These are phyloP conservation scores for Metschnikowia henanensis DNA, from an alignment of 805 yeast genomes.

Conservation along the genomic window DNA sequence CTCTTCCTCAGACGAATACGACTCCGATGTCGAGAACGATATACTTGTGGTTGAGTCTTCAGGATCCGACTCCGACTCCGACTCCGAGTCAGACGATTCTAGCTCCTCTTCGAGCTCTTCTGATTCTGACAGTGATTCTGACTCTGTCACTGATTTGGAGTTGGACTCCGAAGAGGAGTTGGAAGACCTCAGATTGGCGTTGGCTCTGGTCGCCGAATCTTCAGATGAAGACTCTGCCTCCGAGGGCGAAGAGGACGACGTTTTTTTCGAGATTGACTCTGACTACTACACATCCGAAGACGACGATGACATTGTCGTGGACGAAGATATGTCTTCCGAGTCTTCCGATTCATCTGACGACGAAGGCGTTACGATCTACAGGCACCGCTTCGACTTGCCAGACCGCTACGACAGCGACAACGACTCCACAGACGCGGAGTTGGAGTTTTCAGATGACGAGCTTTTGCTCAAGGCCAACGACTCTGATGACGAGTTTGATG, in stretches of 20 bases:
- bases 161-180: constrained; percentile 32
- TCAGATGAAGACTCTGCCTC: constrained; percentile 19
- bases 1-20: constrained; percentile 17
- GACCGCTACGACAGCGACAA: constrained; percentile 31
- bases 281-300: constrained; percentile 25
- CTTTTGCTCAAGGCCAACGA: constrained; percentile 17
- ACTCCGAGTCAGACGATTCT: constrained; percentile 10
- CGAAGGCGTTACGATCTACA: constrained; percentile 45
- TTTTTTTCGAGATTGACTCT: constrained; percentile 33
- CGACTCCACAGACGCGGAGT: constrained; percentile 41
- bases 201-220: constrained; percentile 18
- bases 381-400: constrained; percentile 40
- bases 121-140: constrained; percentile 29
- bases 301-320: constrained; percentile 21
- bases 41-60: constrained; percentile 10
- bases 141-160: constrained; percentile 29
- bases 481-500: constrained; percentile 27
- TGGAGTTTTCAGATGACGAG: constrained; percentile 30
- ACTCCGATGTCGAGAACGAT: constrained; percentile 18
- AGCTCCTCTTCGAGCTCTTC: constrained; percentile 11
- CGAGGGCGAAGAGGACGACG: constrained; percentile 18
- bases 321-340: constrained; percentile 13
- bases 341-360: constrained; percentile 33
- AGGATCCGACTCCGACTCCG: constrained; percentile 12
- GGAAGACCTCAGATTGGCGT: constrained; percentile 20